phyloP scores from a whole-genome alignment of 1,284 basidiomycete species.

The Fistulina hepatica region DNA sequence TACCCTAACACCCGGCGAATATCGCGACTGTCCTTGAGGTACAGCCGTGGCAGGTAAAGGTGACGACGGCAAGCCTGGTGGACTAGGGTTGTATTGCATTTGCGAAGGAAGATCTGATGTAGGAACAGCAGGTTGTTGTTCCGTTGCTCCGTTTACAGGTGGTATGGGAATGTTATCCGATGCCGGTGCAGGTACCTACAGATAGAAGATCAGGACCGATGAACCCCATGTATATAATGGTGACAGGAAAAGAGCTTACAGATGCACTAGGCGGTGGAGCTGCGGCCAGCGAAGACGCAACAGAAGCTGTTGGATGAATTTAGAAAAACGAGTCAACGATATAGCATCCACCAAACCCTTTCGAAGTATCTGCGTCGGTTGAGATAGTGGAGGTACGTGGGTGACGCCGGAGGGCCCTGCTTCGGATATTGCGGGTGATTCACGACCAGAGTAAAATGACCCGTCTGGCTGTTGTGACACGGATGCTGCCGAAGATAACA shows the following conservation, averaged over 20 bases:
- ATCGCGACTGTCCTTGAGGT: slow-evolving; percentile 19
- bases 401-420: slow-evolving; percentile 36
- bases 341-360: slow-evolving; percentile 33
- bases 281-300: slow-evolving; percentile 28
- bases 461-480: slow-evolving; percentile 58
- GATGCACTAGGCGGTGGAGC: slow-evolving; percentile 28
- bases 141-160: too few species aligned
- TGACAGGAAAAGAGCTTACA: too few species aligned
- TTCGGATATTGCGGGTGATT: slow-evolving; percentile 64
- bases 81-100: too few species aligned
- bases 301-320: slow-evolving; percentile 24
- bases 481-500: slow-evolving; percentile 66
- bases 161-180: too few species aligned
- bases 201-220: too few species aligned
- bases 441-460: slow-evolving; percentile 57
- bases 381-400: slow-evolving; percentile 46
- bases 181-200: too few species aligned
- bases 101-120: too few species aligned
- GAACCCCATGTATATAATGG: too few species aligned
- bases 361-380: slow-evolving; percentile 29
- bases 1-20: slow-evolving; percentile 59
- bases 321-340: slow-evolving; percentile 8
- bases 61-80: too few species aligned
- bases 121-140: too few species aligned
- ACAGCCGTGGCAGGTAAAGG: too few species aligned